These are phyloP conservation scores for Kwoniella newhampshirensis DNA, from an alignment of 768 basidiomycete species.

Conservation along the genomic window DNA sequence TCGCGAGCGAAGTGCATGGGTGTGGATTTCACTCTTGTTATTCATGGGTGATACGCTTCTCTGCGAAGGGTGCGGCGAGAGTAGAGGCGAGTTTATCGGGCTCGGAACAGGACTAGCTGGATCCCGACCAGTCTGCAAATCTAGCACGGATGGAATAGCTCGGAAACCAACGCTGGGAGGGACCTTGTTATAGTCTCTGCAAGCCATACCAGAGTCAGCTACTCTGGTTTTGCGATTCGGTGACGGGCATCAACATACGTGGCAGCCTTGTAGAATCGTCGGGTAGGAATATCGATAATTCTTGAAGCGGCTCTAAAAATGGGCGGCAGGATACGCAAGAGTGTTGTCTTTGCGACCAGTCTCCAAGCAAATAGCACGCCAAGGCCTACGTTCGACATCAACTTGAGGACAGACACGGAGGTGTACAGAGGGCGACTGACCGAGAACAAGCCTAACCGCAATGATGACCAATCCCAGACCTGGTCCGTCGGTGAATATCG, in stretches of 20 bases:
- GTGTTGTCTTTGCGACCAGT: slow-evolving; percentile 71
- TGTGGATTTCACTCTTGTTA: not conserved
- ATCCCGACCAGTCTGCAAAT: slow-evolving; percentile 18
- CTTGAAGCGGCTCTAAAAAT: slow-evolving; percentile 67
- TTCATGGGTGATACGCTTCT: too few species aligned
- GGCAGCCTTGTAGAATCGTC: slow-evolving; percentile 86
- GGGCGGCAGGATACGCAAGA: slow-evolving; percentile 76
- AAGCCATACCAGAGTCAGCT: not conserved
- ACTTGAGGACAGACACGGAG: too few species aligned
- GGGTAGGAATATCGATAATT: slow-evolving; percentile 67
- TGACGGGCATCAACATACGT: slow-evolving; percentile 58
- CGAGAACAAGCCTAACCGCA: slow-evolving; percentile 25
- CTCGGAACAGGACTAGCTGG: not conserved
- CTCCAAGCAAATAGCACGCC: slow-evolving; percentile 82
- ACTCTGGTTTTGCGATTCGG: not conserved
- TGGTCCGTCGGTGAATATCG: slow-evolving; percentile 3
- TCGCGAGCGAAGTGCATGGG: too few species aligned
- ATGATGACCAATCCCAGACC: slow-evolving; percentile 5
- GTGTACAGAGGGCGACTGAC: slow-evolving; percentile 13
- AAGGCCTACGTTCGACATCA: slow-evolving; percentile 71
- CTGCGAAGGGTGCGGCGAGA: not conserved
- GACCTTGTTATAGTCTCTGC: slow-evolving; percentile 59
- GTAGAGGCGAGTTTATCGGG: slow-evolving; percentile 10
- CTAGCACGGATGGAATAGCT: slow-evolving; percentile 23
- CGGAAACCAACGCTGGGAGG: slow-evolving; percentile 15